phyloP scores from a whole-genome alignment of 1,284 basidiomycete genomes.

The Cutaneotrichosporon dermatis region DNA sequence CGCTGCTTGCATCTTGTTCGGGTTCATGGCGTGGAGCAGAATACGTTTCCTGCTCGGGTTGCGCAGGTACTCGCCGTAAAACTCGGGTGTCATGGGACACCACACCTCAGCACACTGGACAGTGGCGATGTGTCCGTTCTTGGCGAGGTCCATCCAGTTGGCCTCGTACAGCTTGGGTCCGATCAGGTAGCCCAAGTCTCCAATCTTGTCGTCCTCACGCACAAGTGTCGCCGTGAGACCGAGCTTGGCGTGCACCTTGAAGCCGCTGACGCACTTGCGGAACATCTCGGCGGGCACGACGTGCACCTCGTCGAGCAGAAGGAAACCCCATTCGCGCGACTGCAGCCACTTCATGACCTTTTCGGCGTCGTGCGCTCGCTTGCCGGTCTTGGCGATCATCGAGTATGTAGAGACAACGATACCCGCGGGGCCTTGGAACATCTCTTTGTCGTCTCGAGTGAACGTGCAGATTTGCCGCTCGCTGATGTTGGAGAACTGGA shows the following conservation, averaged over 20 bases:
- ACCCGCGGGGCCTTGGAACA: constrained; percentile 77
- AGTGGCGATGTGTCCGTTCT: constrained; percentile 98
- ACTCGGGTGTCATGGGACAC: constrained; percentile 99
- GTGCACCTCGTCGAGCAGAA: constrained; percentile 92
- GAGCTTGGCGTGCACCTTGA: constrained; percentile 95
- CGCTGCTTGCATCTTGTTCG: constrained; percentile 97
- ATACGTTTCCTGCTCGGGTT: constrained; percentile 76
- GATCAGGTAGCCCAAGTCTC: constrained; percentile 97
- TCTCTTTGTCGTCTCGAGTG: constrained; percentile 93
- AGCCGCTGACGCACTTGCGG: constrained; percentile 88
- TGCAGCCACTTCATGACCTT: constrained; percentile 99
- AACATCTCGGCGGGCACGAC: constrained; percentile 98
- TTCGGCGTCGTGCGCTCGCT: constrained; percentile 91
- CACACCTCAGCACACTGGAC: constrained; percentile 99
- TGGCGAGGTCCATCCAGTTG: constrained; percentile 99
- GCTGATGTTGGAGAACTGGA: constrained; percentile 94
- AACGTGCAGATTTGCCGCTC: constrained; percentile 93
- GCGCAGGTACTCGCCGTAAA: constrained; percentile 95
- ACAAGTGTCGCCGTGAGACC: constrained; percentile 85
- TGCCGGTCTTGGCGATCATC: constrained; percentile 96
- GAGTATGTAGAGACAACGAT: constrained; percentile 97
- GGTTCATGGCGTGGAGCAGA: constrained; percentile 99
- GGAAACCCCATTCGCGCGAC: constrained; percentile 92
- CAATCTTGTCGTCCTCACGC: constrained; percentile 98
- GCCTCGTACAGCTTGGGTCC: constrained; percentile 99